These are phyloP conservation scores for Boletus mariae DNA, from an alignment of 1,284 basidiomycete species.

Conservation along the genomic window DNA sequence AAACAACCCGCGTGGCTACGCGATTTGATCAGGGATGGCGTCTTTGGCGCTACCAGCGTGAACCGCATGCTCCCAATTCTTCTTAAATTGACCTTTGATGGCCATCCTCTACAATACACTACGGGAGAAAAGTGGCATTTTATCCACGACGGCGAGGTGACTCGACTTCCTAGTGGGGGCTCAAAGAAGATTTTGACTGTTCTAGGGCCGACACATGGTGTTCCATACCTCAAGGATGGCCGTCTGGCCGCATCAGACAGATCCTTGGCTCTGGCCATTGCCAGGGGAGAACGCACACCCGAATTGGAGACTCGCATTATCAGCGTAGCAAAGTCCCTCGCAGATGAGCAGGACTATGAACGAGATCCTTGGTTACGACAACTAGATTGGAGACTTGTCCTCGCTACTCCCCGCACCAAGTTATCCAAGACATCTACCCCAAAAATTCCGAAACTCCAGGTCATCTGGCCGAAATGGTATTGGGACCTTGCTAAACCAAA, in stretches of 20 bases:
- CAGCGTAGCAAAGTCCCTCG: conserved; percentile 37
- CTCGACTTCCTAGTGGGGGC: conserved; percentile 37
- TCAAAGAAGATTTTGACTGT: conserved; percentile 41
- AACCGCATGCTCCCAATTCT: conserved; percentile 76
- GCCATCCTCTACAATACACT: conserved; percentile 63
- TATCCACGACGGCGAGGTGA: conserved; percentile 35
- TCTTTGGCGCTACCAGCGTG: conserved; percentile 51
- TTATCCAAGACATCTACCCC: neutral
- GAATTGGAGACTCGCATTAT: conserved; percentile 34
- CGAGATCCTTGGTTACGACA: conserved; percentile 60
- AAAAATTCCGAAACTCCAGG: conserved; percentile 14
- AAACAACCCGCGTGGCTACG: conserved; percentile 73
- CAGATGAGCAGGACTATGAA: conserved; percentile 24
- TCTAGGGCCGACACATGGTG: conserved; percentile 42
- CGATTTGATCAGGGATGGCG: conserved; percentile 47
- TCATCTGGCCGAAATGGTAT: conserved; percentile 91
- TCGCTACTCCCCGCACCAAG: neutral
- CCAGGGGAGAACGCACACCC: conserved; percentile 35
- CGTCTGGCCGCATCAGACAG: conserved; percentile 37
- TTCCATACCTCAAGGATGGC: conserved; percentile 39
- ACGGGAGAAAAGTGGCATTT: conserved; percentile 69
- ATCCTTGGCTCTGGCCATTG: conserved; percentile 43
- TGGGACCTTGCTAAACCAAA: conserved; percentile 83
- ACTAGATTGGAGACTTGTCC: conserved; percentile 56
- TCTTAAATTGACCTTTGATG: conserved; percentile 74